Percentiles rank a stretch among this genome's conserved stretches.
These are phyloP conservation scores for Microcera coccophila DNA, from an alignment of 2,329 filamentous ascomycete species.

Conservation along the genomic window DNA sequence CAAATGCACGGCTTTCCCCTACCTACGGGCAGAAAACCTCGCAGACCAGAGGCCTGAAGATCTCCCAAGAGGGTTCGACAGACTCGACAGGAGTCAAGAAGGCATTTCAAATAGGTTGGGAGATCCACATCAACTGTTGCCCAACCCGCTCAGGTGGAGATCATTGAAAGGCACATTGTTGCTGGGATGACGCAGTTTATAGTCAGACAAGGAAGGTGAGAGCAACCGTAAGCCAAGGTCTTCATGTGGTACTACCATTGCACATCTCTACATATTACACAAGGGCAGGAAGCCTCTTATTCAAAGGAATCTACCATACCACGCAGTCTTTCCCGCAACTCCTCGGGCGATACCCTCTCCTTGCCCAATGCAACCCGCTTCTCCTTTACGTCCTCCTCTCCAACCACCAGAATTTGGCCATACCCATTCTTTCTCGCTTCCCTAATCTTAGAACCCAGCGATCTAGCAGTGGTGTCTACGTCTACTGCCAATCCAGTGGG, in stretches of 20 bases:
- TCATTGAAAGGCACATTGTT: no score
- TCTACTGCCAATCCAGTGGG: conserved; percentile 65
- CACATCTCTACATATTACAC: neutral
- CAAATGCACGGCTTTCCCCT: no score
- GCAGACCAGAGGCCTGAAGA: no score
- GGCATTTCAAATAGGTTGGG: no score
- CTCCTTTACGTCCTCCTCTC: conserved; percentile 58
- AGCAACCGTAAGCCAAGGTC: neutral
- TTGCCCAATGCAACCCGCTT: conserved; percentile 48
- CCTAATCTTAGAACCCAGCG: conserved; percentile 64
- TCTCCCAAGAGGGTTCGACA: no score
- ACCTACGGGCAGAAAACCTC: no score
- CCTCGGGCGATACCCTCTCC: conserved; percentile 41
- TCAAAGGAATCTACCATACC: conserved; percentile 46
- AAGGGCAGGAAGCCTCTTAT: conserved; percentile 29
- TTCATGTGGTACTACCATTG: neutral
- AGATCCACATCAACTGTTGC: no score
- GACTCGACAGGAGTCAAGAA: no score
- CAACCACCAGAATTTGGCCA: conserved; percentile 69
- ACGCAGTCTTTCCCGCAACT: conserved; percentile 44
- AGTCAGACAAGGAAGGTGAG: no score
- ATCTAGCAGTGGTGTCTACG: conserved; percentile 60
- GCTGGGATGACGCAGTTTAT: no score
- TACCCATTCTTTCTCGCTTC: conserved; percentile 71
- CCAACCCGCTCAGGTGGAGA: no score